A percentile compares a stretch with the other conserved stretches of the same genome.
These are phyloP conservation scores for Hygrophoropsis aurantiaca DNA, from an alignment of 768 basidiomycete genomes.

Conservation along the genomic window DNA sequence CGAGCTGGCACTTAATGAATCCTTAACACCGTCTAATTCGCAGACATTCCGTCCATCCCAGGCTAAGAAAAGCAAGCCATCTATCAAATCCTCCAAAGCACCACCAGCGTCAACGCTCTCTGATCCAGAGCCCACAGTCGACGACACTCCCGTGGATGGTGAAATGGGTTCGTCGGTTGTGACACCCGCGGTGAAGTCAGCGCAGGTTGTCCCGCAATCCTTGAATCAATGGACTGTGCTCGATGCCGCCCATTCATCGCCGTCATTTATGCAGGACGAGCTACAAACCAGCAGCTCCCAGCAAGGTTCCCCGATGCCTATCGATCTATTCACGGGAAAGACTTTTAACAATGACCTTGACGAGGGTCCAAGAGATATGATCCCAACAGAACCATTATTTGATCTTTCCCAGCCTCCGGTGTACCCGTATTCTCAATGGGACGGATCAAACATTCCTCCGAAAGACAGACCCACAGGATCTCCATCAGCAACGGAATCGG, in stretches of 20 bases:
- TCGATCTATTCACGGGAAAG: neutral
- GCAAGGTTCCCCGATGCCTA: constrained; percentile 5
- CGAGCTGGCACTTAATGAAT: constrained; percentile 11
- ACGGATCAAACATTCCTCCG: constrained; percentile 8
- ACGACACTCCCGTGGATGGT: too few species aligned
- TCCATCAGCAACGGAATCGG: constrained; percentile 35
- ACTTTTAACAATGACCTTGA: constrained; percentile 1
- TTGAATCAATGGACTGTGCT: constrained; percentile 27
- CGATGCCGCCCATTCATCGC: constrained; percentile 9
- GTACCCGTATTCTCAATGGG: constrained; percentile 54
- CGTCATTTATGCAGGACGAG: constrained; percentile 33
- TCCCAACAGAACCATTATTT: constrained; percentile 39
- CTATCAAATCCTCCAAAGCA: too few species aligned
- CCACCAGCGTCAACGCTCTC: too few species aligned
- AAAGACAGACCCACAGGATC: constrained; percentile 7
- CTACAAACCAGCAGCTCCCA: constrained; percentile 32
- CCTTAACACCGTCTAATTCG: neutral
- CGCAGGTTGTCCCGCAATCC: neutral
- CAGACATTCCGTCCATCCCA: neutral
- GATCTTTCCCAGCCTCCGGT: constrained; percentile 51
- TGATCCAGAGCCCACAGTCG: neutral
- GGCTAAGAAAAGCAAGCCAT: too few species aligned
- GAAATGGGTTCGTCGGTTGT: neutral
- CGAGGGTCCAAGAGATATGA: constrained; percentile 1
- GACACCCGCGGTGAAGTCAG: neutral